These are phyloP conservation scores for Diutina scorzettiae DNA, from an alignment of 1,139 yeast species.

Conservation along the genomic window DNA sequence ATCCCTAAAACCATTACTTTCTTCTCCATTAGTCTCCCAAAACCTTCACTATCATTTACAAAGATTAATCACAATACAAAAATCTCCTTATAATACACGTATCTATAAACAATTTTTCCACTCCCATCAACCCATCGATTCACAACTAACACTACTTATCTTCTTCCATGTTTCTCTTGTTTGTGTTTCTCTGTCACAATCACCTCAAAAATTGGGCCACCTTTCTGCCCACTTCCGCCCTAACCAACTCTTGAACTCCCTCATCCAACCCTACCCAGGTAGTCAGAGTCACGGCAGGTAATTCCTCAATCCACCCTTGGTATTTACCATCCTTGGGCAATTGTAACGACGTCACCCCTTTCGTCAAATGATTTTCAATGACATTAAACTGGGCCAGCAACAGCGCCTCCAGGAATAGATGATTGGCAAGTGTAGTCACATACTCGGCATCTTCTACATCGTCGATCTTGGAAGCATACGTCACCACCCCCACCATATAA, in stretches of 20 bases:
- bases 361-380: background rate
- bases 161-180: too few species aligned
- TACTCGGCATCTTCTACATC: background rate
- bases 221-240: background rate
- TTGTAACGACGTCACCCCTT: background rate
- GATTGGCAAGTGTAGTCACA: background rate
- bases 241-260: background rate
- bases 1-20: too few species aligned
- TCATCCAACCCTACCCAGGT: background rate
- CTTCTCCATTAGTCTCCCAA: too few species aligned
- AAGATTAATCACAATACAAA: too few species aligned
- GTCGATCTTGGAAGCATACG: background rate
- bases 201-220: background rate
- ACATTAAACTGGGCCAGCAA: background rate
- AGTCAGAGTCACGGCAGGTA: background rate
- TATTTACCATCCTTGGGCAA: background rate
- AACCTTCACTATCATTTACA: too few species aligned
- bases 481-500: slow-evolving; percentile 1
- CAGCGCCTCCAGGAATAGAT: background rate
- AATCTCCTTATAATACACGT: too few species aligned
- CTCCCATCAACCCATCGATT: too few species aligned
- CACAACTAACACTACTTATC: too few species aligned
- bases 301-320: background rate
- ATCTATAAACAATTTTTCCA: too few species aligned
- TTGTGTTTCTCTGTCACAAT: too few species aligned